These are phyloP conservation scores for Hymenoscyphus fructigenus DNA, from an alignment of 2,329 filamentous ascomycete species.

Conservation along the genomic window DNA sequence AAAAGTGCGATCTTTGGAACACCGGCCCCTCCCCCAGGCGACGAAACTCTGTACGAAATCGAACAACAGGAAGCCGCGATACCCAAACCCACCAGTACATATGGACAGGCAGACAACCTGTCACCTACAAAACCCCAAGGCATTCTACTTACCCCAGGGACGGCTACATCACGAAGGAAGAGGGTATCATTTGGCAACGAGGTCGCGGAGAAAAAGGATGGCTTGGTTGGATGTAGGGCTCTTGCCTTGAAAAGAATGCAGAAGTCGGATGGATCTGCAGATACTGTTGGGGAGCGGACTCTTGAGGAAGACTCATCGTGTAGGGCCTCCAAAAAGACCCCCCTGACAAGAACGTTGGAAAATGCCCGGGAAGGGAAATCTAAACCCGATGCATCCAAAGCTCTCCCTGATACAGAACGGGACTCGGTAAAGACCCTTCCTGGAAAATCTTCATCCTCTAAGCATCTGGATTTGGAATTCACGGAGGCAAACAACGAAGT, in stretches of 20 bases:
- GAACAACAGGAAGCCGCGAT: slow-evolving; percentile 30
- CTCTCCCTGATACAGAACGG: neutral
- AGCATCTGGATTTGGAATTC: slow-evolving; percentile 21
- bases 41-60: slow-evolving; percentile 37
- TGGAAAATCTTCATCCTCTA: slow-evolving; percentile 9
- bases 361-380: slow-evolving; percentile 39
- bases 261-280: slow-evolving; percentile 33
- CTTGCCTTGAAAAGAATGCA: slow-evolving; percentile 25
- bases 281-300: slow-evolving; percentile 34
- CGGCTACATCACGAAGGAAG: slow-evolving; percentile 58
- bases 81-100: neutral
- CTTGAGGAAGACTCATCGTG: neutral
- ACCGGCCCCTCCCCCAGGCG: slow-evolving; percentile 41
- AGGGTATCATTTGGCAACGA: slow-evolving; percentile 65
- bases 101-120: slow-evolving; percentile 31
- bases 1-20: slow-evolving; percentile 65
- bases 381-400: slow-evolving; percentile 6
- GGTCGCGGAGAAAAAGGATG: slow-evolving; percentile 38
- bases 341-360: slow-evolving; percentile 48
- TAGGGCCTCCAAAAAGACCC: slow-evolving; percentile 33
- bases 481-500: slow-evolving; percentile 36
- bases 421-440: neutral
- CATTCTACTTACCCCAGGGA: slow-evolving; percentile 64
- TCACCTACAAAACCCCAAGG: slow-evolving; percentile 41
- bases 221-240: slow-evolving; percentile 13